Percentiles rank a stretch among this genome's conserved stretches.
These are phyloP conservation scores for Tetraselmis striata DNA, from an alignment of 139 green algal genomes.

Conservation along the genomic window DNA sequence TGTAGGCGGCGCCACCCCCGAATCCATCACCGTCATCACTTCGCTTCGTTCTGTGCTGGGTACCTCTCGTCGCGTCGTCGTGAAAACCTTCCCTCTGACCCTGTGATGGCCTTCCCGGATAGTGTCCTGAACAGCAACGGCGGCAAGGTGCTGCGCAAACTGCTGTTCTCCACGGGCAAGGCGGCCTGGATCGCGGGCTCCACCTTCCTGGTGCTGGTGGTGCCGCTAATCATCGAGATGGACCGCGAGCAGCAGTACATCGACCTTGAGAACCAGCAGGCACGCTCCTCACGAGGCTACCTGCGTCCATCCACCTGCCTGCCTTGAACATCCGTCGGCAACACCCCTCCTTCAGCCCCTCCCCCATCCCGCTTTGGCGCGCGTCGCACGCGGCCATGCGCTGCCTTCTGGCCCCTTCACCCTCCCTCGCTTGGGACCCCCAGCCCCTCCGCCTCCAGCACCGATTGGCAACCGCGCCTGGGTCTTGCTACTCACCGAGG, in stretches of 20 bases:
- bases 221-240: slow-evolving; percentile 97
- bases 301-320: background rate
- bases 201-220: slow-evolving; percentile 77
- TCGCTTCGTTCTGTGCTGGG: too few relatives aligned
- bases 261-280: slow-evolving; percentile 76
- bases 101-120: background rate
- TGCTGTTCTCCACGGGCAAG: slow-evolving; percentile 71
- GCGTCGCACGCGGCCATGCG: too few relatives aligned
- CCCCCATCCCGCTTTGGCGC: too few relatives aligned
- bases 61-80: too few relatives aligned
- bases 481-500: too few relatives aligned
- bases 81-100: too few relatives aligned
- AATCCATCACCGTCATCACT: too few relatives aligned
- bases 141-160: slow-evolving; percentile 15
- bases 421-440: too few relatives aligned
- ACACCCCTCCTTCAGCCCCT: background rate
- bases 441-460: background rate
- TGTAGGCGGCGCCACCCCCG: too few relatives aligned
- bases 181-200: slow-evolving; percentile 86
- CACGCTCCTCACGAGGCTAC: slow-evolving; percentile 13
- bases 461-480: too few relatives aligned
- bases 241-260: slow-evolving; percentile 85
- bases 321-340: background rate
- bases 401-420: too few relatives aligned
- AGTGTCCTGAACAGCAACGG: background rate